Evolutionary conservation across 495 filamentous ascomycete species (phyloP).

Genomic region (Penicillium silybi): DNA sequence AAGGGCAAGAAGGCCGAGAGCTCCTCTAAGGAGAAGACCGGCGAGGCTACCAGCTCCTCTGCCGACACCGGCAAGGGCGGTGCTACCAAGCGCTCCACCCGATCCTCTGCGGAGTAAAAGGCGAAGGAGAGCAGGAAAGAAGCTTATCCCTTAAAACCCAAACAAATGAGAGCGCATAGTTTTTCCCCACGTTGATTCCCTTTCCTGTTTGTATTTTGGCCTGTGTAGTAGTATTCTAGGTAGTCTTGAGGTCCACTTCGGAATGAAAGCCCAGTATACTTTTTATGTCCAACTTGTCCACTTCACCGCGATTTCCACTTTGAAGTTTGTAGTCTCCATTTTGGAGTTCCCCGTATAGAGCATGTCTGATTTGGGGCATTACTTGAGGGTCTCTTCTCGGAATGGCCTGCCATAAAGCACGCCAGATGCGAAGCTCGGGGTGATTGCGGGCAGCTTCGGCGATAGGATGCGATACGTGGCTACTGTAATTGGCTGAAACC

Average conservation of each 20-base stretch:
- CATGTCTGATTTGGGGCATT: neutral
- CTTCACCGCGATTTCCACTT: neutral
- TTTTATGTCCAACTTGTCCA: neutral
- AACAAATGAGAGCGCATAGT: conserved; percentile 9
- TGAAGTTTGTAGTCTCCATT: neutral
- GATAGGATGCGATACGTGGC: neutral
- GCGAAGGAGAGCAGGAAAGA: conserved; percentile 7
- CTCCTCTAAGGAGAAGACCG: conserved; percentile 75
- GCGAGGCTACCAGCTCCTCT: conserved; percentile 61
- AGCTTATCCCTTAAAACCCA: conserved; percentile 8
- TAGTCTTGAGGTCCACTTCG: conserved; percentile 14
- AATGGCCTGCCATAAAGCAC: conserved; percentile 9
- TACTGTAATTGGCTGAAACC: conserved; percentile 11
- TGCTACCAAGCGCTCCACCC: conserved; percentile 60
- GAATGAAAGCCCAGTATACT: conserved; percentile 5
- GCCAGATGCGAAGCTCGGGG: neutral
- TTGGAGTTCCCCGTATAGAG: neutral
- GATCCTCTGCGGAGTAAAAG: conserved; percentile 51
- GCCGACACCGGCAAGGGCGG: conserved; percentile 64
- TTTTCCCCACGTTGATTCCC: conserved; percentile 9
- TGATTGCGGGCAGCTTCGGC: conserved; percentile 15
- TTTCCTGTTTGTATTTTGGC: conserved; percentile 12
- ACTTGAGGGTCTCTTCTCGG: neutral
- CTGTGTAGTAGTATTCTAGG: conserved; percentile 19
- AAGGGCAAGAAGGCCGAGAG: conserved; percentile 69